A percentile compares a stretch with the other conserved stretches of the same genome.
phyloP scores from a whole-genome alignment of 768 basidiomycete species.

The Boletus sp. region DNA sequence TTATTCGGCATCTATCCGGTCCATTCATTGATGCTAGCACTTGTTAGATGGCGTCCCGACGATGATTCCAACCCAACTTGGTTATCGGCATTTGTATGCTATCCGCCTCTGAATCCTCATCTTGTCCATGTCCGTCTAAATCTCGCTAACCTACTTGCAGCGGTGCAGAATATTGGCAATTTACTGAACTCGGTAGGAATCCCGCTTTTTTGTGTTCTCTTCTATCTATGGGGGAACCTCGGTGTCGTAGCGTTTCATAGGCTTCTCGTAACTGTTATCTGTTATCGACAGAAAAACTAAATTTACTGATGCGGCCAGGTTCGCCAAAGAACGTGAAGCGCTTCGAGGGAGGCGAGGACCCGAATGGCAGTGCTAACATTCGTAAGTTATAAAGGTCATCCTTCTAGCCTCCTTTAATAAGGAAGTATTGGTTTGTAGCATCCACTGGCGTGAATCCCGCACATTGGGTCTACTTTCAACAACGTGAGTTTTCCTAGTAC shows the following conservation, averaged over 20 bases:
- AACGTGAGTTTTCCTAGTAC: slow-evolving; percentile 36
- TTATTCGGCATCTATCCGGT: background rate
- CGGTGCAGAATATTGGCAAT: slow-evolving; percentile 48
- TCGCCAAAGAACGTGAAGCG: slow-evolving; percentile 38
- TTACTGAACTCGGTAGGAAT: slow-evolving; percentile 38
- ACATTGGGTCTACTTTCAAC: slow-evolving; percentile 47
- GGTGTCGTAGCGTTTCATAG: background rate
- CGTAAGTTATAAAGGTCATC: slow-evolving; percentile 30
- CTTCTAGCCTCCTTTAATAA: background rate
- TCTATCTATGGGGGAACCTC: background rate
- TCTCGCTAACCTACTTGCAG: slow-evolving; percentile 15
- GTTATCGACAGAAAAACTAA: slow-evolving; percentile 2
- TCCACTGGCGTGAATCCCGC: slow-evolving; percentile 47
- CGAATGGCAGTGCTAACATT: slow-evolving; percentile 46
- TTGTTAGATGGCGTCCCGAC: slow-evolving; percentile 50
- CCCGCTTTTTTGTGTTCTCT: background rate
- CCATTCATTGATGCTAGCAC: background rate
- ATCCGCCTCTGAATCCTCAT: background rate
- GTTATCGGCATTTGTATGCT: slow-evolving; percentile 46
- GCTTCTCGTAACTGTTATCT: slow-evolving; percentile 1
- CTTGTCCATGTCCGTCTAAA: slow-evolving; percentile 13
- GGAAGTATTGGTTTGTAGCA: slow-evolving; percentile 24
- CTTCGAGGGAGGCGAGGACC: slow-evolving; percentile 46
- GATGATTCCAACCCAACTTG: slow-evolving; percentile 43
- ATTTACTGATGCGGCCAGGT: slow-evolving; percentile 11